Conservation (phyloP, 1,284 basidiomycete genomes). For the Rhodotorula sp. region DNA sequence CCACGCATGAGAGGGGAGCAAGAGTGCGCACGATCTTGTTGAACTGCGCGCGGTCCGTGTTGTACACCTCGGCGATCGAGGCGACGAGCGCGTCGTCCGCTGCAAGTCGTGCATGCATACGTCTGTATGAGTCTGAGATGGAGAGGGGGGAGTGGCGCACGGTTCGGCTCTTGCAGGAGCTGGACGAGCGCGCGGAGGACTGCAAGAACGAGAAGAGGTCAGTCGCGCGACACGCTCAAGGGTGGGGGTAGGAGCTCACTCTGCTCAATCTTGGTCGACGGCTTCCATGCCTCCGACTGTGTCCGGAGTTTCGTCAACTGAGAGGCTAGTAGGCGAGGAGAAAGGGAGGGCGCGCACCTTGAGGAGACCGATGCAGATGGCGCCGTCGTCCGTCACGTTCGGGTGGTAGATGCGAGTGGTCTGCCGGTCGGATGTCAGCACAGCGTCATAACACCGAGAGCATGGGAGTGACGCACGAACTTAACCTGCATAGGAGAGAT, state of each 20-base stretch:
- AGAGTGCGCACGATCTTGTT: constrained; percentile 32
- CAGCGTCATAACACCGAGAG: no score
- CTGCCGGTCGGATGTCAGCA: constrained; percentile 14
- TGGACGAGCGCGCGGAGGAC: constrained; percentile 46
- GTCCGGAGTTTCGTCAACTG: not conserved
- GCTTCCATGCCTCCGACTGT: constrained; percentile 70
- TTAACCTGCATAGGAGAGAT: constrained; percentile 33
- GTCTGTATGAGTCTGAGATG: not conserved
- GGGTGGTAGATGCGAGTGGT: constrained; percentile 86
- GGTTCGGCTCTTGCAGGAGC: constrained; percentile 45
- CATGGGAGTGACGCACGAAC: constrained; percentile 33
- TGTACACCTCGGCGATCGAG: constrained; percentile 47
- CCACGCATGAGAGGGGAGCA: no score
- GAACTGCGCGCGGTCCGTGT: constrained; percentile 40
- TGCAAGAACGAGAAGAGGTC: not conserved
- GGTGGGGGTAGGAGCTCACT: constrained; percentile 12
- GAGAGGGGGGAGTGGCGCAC: constrained; percentile 6
- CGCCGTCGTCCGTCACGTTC: constrained; percentile 85
- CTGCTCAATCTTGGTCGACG: constrained; percentile 68
- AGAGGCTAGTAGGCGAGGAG: no score
- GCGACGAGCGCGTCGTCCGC: constrained; percentile 47
- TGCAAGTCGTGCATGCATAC: not conserved
- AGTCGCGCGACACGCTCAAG: no score
- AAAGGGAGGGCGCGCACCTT: constrained; percentile 46
- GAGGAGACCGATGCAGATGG: constrained; percentile 60